Conservation (phyloP, 768 basidiomycete genomes). For the Leucogyrophana mollusca region DNA sequence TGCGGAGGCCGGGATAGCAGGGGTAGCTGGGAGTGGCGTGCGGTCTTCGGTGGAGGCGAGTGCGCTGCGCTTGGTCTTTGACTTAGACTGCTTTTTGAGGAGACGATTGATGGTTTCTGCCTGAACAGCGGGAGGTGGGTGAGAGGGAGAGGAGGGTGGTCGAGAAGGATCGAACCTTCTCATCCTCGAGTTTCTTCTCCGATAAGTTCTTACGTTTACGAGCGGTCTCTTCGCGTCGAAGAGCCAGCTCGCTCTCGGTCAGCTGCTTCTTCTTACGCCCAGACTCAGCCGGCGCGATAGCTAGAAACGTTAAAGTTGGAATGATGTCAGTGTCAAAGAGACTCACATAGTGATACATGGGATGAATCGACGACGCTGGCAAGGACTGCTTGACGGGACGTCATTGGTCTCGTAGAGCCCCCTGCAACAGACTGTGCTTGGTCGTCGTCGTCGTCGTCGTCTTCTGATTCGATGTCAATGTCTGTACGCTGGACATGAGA, state of each 20-base stretch:
- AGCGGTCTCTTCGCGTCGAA: constrained; percentile 77
- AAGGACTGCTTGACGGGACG: constrained; percentile 67
- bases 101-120: constrained; percentile 88
- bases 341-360: constrained; percentile 63
- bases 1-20: constrained; percentile 24
- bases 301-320: no score
- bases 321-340: no score
- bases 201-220: constrained; percentile 77
- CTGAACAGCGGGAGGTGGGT: constrained; percentile 30
- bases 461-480: constrained; percentile 41
- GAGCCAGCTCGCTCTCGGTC: constrained; percentile 70
- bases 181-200: constrained; percentile 83
- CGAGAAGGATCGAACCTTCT: constrained; percentile 54
- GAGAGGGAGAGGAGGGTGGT: neutral
- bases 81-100: constrained; percentile 79
- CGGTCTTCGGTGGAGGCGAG: constrained; percentile 48
- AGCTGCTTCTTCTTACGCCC: constrained; percentile 59
- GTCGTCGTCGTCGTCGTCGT: constrained; percentile 42
- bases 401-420: constrained; percentile 40
- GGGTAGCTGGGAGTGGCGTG: constrained; percentile 29
- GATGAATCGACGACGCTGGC: constrained; percentile 67
- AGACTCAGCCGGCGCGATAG: constrained; percentile 10
- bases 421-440: constrained; percentile 14
- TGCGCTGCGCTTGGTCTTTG: constrained; percentile 57
- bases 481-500: constrained; percentile 19